Base-by-base conservation (phyloP, 257 asterid species). In the Solanum sparsipilum region DNA sequence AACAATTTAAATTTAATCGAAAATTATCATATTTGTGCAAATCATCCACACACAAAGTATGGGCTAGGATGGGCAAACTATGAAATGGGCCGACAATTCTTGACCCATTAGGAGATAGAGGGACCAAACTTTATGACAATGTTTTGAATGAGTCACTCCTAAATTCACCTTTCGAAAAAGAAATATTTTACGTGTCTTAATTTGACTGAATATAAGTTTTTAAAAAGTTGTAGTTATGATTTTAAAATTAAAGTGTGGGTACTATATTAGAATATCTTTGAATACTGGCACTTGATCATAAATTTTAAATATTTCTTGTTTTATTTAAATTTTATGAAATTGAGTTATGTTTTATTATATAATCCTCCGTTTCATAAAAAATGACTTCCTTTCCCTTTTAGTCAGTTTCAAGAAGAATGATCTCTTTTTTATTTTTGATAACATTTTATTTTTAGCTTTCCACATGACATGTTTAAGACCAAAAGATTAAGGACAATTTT, bases 1-100 rank as follows among this genome's bases (percentile, higher is more conserved):
- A 48, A 48, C 0, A 0, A 0, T 52, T 52, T 52, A 52, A 16
- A 0, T 16, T 16, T 6, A 0, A 52, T 0, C 1, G 1, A 16
- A 16, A 67, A 5, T 67, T 7, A 27, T 27, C 35, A 25, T 25
- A 2, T 65, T n/a, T 65, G 32, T 27, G 20, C 7, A 0, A 31
- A 71, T 31, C 23, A 13, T 65, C 32, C 20, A 13, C 10, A 1
- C 10, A 34, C 25, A 15, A 71, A 52, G 12, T 71, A 71, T 71
- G 78, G 78, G 78, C n/a, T 31, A 31, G n/a, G 36, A 31, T 71
- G 25, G 78, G n/a, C 0, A 29, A 70, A 16, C 78, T 31, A 71
- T 31, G 78, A 31, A 31, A 29, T 29, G 78, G 39, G 78, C 25
- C 18, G 8, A 67, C 35, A 65, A 67, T 12, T 67, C 39, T 31